Conservation (phyloP, 228 moss, liverwort and hornwort species). For the Sphagnum magellanicum region DNA sequence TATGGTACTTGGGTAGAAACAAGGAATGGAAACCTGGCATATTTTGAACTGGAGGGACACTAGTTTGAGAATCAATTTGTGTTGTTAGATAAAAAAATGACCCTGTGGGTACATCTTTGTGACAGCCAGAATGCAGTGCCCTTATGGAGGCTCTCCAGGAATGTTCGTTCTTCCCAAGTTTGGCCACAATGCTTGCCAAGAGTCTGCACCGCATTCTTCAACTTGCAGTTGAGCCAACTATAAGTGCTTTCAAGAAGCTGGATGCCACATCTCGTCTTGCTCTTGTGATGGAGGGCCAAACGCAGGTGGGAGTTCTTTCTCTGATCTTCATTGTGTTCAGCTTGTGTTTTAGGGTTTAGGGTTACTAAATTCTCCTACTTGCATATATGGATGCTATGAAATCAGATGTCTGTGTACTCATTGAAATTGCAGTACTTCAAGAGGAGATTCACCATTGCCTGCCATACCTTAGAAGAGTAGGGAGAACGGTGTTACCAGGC, state of each 20-base stretch:
- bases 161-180: conserved; percentile 62
- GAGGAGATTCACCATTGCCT: too few relatives aligned
- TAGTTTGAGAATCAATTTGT: background rate
- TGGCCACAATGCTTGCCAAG: conserved; percentile 66
- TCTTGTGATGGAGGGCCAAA: conserved; percentile 62
- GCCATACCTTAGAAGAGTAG: too few relatives aligned
- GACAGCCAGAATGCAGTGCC: conserved; percentile 69
- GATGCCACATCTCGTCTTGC: conserved; percentile 55
- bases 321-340: too few relatives aligned
- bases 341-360: too few relatives aligned
- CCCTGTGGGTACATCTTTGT: conserved; percentile 8
- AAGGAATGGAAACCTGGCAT: too few relatives aligned
- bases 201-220: conserved; percentile 78
- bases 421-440: too few relatives aligned
- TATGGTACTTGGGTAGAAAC: too few relatives aligned
- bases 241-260: conserved; percentile 57
- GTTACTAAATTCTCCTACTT: too few relatives aligned
- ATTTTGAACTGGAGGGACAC: too few relatives aligned
- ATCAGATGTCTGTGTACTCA: too few relatives aligned
- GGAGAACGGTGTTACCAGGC: too few relatives aligned
- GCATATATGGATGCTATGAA: too few relatives aligned
- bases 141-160: conserved; percentile 68
- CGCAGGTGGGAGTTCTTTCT: conserved; percentile 18
- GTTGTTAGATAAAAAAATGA: background rate
- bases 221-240: conserved; percentile 59